Conservation (phyloP, 768 basidiomycete genomes). For the Panaeolus cyanescens region DNA sequence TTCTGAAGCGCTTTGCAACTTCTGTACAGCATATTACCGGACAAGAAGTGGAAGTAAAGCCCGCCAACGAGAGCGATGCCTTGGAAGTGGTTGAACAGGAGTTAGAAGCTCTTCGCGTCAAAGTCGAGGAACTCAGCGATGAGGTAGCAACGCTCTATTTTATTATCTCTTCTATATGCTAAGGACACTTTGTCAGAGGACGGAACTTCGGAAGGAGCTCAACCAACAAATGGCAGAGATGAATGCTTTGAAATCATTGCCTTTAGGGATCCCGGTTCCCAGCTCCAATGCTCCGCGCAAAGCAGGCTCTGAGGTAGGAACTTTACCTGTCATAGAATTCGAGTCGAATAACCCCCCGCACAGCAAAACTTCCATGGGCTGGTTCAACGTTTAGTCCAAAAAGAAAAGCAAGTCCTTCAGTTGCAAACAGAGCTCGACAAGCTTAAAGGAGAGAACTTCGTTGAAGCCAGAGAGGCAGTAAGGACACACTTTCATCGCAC, state of each 20-base stretch:
- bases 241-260: constrained; percentile 62
- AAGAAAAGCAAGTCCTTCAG: constrained; percentile 82
- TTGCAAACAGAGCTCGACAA: constrained; percentile 73
- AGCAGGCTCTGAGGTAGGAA: constrained; percentile 56
- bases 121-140: constrained; percentile 63
- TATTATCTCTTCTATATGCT: neutral
- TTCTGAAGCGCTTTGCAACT: constrained; percentile 59
- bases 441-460: constrained; percentile 57
- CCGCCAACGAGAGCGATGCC: constrained; percentile 35
- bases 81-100: constrained; percentile 58
- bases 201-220: constrained; percentile 52
- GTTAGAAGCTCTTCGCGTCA: constrained; percentile 54
- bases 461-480: constrained; percentile 62
- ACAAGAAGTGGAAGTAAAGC: constrained; percentile 55
- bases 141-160: constrained; percentile 47
- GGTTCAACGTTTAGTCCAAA: constrained; percentile 77
- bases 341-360: neutral
- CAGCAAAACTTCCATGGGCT: constrained; percentile 67
- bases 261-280: constrained; percentile 33
- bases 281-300: constrained; percentile 45
- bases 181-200: constrained; percentile 38
- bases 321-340: neutral
- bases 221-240: constrained; percentile 68
- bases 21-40: constrained; percentile 72
- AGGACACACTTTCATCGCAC: constrained; percentile 25